These are phyloP conservation scores for Blastobotrys chiropterorum DNA, from an alignment of 805 yeast genomes.

Conservation along the genomic window DNA sequence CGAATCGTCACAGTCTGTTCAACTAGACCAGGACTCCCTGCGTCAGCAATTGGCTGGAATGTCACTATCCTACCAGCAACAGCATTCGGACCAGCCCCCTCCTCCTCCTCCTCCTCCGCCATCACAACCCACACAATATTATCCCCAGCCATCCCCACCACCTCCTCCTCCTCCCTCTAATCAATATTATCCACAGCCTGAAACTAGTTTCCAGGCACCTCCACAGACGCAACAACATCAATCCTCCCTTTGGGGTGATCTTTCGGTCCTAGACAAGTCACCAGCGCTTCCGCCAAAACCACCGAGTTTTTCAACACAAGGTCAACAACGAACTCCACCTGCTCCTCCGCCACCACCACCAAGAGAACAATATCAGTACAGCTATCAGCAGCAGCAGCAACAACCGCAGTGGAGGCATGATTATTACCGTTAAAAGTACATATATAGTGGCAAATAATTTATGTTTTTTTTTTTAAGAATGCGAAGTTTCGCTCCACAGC, in stretches of 20 bases:
- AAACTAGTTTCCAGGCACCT: too few relatives aligned
- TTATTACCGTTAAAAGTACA: too few relatives aligned
- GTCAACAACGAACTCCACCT: slow-evolving; percentile 1
- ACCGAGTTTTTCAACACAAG: slow-evolving; percentile 7
- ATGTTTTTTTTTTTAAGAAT: too few relatives aligned
- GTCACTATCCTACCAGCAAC: too few relatives aligned
- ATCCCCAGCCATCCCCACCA: too few relatives aligned
- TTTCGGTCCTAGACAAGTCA: not conserved
- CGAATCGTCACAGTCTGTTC: slow-evolving; percentile 4
- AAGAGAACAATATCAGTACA: slow-evolving; percentile 13
- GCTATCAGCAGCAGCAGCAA: slow-evolving; percentile 9
- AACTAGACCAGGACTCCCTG: slow-evolving; percentile 15
- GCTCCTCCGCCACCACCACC: slow-evolving; percentile 13
- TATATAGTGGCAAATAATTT: too few relatives aligned
- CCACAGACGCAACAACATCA: not conserved
- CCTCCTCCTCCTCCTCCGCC: slow-evolving; percentile 8
- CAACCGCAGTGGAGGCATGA: not conserved
- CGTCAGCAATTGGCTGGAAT: slow-evolving; percentile 3
- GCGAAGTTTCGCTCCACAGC: too few relatives aligned
- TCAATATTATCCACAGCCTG: not conserved
- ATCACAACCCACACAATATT: not conserved
- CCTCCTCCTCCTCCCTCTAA: too few relatives aligned
- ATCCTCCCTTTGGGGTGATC: slow-evolving; percentile 1
- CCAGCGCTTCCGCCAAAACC: slow-evolving; percentile 24
- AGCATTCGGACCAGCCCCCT: not conserved